Evolutionary conservation across 2,329 filamentous ascomycete genomes (phyloP), one percentile per base, ranked within the genome.

Genomic region (Lachnum nothofagi): DNA sequence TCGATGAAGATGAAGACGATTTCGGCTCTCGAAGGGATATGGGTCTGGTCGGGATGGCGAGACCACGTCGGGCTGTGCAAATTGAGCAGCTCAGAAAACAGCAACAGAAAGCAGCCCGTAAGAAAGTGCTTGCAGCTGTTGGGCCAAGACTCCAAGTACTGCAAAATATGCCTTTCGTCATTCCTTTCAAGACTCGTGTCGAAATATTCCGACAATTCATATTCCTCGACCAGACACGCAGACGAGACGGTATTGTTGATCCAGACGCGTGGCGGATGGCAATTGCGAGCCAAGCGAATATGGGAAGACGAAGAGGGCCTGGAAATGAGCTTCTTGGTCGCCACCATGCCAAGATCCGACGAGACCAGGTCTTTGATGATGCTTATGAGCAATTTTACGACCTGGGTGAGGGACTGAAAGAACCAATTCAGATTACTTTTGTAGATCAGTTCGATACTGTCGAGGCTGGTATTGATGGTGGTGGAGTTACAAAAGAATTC

Each of bases 401-500:
- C 1, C 75, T 97, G 4, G 86, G 86, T 0, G 86, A 91, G 12
- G 85, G 83, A 0, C 70, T 98, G 48, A 97, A 97, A 64, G 91
- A 97, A 63, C 89, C 90, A 0, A 95, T 98, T 29, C 89, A 95
- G 63, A 97, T 98, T 61, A 93, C 88, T 0, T 98, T 98, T 65
- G 83, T 96, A 37, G 93, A 98, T 64, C 80, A 90, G 51, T 98
- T 95, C 58, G 87, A 86, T 52, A 80, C 85, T 1, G 76, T 81
- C 6, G 93, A 98, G 69, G 91, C 91, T 10, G 93, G 93, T 8
- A 97, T 98, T 47, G 93, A 98, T 63, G 93, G 93, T 0, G 93
- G 93, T 7, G 93, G 93, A 54, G 93, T 98, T 7, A 96, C 91
- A 2, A 98, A 98, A 60, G 93, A 98, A 62, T 98, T 98, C 54